Evolutionary conservation across 2,329 filamentous ascomycete species (phyloP).

Genomic region (Alternaria arbusti): DNA sequence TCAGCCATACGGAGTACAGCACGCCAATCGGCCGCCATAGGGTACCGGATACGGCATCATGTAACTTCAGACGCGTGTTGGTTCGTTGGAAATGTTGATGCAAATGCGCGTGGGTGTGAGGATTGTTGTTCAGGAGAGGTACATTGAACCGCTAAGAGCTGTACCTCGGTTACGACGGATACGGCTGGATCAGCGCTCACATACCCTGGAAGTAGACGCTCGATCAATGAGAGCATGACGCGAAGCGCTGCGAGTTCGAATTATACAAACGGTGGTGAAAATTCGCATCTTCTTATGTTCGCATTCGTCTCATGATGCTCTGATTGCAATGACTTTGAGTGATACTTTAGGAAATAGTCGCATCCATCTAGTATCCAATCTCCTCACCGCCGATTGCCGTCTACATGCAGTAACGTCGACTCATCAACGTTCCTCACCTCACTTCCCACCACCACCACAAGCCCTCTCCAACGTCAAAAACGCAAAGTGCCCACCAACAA

Average conservation of each 20-base stretch:
- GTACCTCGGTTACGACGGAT: not conserved
- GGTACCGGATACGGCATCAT: not conserved
- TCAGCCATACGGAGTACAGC: not conserved
- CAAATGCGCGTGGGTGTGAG: not conserved
- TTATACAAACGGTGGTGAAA: not conserved
- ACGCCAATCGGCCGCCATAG: not conserved
- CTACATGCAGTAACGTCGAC: not conserved
- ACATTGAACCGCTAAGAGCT: not conserved
- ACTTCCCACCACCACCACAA: slow-evolving; percentile 65
- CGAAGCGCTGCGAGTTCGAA: not conserved
- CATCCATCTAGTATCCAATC: not conserved
- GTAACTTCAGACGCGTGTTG: not conserved
- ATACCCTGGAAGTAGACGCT: not conserved
- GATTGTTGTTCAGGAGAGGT: not conserved
- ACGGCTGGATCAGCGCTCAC: not conserved
- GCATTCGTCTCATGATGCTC: too few relatives aligned
- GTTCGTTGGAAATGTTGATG: not conserved
- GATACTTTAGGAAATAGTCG: not conserved
- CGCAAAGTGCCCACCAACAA: slow-evolving; percentile 85
- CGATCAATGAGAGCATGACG: not conserved
- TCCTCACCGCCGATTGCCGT: not conserved
- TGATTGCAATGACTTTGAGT: too few relatives aligned
- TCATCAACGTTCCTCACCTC: not conserved
- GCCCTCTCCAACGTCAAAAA: slow-evolving; percentile 82
- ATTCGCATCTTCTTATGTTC: not conserved